Percentiles rank a stretch among this genome's conserved stretches.
Evolutionary conservation across 441 rosid genomes (phyloP).

Genomic region (Pelargonium citronellum): DNA sequence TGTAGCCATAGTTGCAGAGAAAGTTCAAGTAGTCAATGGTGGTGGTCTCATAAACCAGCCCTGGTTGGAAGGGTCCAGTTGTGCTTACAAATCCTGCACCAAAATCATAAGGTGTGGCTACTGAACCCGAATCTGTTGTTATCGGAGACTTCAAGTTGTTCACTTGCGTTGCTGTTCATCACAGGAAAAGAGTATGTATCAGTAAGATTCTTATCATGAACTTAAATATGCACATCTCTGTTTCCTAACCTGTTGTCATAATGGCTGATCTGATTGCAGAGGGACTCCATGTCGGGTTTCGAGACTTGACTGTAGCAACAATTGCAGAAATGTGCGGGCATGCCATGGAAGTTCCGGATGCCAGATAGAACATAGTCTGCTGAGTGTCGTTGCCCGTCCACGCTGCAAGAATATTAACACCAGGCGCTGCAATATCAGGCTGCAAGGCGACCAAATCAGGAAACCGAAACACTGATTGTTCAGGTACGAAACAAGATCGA

Average conservation of each 20-base stretch:
- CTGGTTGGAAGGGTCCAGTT: constrained; percentile 49
- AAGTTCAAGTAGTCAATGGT: constrained; percentile 57
- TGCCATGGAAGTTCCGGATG: constrained; percentile 87
- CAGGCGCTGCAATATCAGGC: constrained; percentile 86
- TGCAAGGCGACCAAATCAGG: constrained; percentile 18
- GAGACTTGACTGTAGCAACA: constrained; percentile 51
- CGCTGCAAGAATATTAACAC: constrained; percentile 67
- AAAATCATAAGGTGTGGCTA: constrained; percentile 54
- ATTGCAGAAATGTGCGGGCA: constrained; percentile 70
- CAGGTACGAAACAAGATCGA: neutral
- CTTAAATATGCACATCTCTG: neutral
- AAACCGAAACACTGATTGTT: neutral
- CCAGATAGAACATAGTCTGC: constrained; percentile 38
- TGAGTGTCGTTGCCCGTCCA: constrained; percentile 58
- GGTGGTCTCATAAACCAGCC: constrained; percentile 66
- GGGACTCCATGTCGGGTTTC: constrained; percentile 54
- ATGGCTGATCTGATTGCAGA: constrained; percentile 69
- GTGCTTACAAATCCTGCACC: constrained; percentile 69
- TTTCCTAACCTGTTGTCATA: constrained; percentile 57
- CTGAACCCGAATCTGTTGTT: constrained; percentile 42
- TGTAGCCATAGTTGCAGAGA: constrained; percentile 63
- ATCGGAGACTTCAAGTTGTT: constrained; percentile 51
- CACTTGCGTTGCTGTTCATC: constrained; percentile 47
- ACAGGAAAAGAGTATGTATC: neutral
- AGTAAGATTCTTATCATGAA: neutral